Conservation (phyloP, 768 basidiomycete species). For the Strobilomyces echinocephalus region DNA sequence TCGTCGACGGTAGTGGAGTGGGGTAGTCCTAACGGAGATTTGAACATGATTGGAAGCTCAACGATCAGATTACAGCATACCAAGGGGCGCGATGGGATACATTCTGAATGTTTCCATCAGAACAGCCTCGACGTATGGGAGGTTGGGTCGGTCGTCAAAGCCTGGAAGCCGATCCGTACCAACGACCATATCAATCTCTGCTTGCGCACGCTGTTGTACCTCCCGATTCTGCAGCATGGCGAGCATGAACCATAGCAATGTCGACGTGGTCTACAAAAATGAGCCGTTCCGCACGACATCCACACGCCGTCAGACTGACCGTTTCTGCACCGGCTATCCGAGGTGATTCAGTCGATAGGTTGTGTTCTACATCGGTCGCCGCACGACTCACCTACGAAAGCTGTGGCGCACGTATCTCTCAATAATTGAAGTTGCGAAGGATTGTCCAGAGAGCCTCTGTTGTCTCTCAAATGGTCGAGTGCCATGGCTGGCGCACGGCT, state of each 20-base stretch:
- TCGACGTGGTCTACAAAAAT: slow-evolving; percentile 8
- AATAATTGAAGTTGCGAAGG: slow-evolving; percentile 7
- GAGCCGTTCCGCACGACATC: neutral
- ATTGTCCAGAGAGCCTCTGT: neutral
- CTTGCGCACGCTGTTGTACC: slow-evolving; percentile 14
- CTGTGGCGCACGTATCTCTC: slow-evolving; percentile 3
- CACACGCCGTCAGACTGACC: neutral
- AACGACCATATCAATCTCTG: neutral
- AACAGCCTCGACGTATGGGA: neutral
- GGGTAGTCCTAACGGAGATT: slow-evolving; percentile 9
- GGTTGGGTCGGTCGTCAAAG: neutral
- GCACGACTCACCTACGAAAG: slow-evolving; percentile 12
- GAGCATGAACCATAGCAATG: slow-evolving; percentile 23
- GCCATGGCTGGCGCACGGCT: slow-evolving; percentile 12
- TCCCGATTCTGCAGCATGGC: slow-evolving; percentile 29
- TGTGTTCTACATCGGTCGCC: neutral
- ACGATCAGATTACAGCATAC: slow-evolving; percentile 6
- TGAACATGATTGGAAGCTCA: neutral
- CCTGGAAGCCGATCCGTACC: neutral
- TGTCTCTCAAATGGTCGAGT: slow-evolving; percentile 2
- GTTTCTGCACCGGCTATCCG: slow-evolving; percentile 22
- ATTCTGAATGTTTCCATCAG: neutral
- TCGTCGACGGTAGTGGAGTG: neutral
- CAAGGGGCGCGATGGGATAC: neutral
- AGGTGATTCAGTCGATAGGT: neutral